Percentiles rank a stretch among this genome's conserved stretches.
phyloP scores from a whole-genome alignment of 1,284 basidiomycete genomes.

The Kalmanozyma brasiliensis region DNA sequence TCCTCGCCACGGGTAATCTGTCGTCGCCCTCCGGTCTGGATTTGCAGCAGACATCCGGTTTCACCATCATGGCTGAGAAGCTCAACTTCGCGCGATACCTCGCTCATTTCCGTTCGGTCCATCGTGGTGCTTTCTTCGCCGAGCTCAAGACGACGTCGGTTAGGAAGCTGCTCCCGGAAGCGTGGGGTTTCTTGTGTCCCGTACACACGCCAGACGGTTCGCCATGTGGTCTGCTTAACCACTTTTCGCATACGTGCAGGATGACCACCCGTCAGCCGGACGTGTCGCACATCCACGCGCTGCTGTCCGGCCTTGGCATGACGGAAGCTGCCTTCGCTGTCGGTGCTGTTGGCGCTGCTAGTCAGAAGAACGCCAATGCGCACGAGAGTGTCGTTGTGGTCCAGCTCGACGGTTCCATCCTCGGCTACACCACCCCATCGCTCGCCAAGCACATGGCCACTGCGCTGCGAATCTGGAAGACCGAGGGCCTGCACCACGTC shows the following conservation, averaged over 20 bases:
- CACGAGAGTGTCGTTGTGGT: slow-evolving; percentile 80
- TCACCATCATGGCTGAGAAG: slow-evolving; percentile 98
- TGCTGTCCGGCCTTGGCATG: slow-evolving; percentile 92
- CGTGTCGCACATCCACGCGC: slow-evolving; percentile 80
- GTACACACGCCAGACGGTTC: slow-evolving; percentile 99
- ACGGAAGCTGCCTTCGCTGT: slow-evolving; percentile 75
- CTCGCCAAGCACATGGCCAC: slow-evolving; percentile 83
- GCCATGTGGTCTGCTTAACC: slow-evolving; percentile 97
- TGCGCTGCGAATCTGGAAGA: slow-evolving; percentile 93
- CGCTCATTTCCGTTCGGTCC: slow-evolving; percentile 97
- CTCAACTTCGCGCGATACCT: slow-evolving; percentile 99
- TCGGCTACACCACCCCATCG: slow-evolving; percentile 89
- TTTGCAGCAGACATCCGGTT: slow-evolving; percentile 94
- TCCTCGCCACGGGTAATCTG: slow-evolving; percentile 96
- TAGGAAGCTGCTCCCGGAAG: slow-evolving; percentile 94
- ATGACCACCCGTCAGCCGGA: slow-evolving; percentile 84
- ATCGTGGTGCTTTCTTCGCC: slow-evolving; percentile 99
- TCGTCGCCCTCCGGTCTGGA: slow-evolving; percentile 95
- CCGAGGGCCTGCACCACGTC: slow-evolving; percentile 79
- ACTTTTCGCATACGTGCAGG: slow-evolving; percentile 92
- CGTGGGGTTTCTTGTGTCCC: slow-evolving; percentile 99
- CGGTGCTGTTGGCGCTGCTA: slow-evolving; percentile 27
- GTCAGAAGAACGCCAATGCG: slow-evolving; percentile 75
- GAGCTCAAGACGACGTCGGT: slow-evolving; percentile 99
- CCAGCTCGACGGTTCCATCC: slow-evolving; percentile 91